Evolutionary conservation across 2,329 filamentous ascomycete genomes (phyloP).

Genomic region (Didymella exigua): DNA sequence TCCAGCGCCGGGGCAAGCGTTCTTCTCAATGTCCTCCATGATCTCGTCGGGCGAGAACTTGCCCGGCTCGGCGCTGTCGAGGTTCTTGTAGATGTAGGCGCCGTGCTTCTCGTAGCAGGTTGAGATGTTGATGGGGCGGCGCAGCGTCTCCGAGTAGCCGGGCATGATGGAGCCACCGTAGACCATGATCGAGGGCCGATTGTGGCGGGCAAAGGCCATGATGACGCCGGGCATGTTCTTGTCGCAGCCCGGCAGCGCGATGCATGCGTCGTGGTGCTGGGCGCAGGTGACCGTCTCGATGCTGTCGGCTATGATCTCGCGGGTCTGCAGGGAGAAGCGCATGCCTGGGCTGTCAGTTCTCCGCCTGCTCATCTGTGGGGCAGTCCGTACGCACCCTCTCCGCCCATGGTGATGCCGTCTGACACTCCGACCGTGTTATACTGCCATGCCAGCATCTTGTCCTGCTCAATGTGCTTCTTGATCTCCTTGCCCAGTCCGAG

Average conservation of each 20-base stretch:
- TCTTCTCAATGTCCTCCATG: constrained; percentile 78
- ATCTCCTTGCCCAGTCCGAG: constrained; percentile 86
- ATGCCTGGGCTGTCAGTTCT: constrained; percentile 65
- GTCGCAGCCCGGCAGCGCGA: constrained; percentile 91
- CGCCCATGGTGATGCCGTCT: constrained; percentile 94
- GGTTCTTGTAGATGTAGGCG: constrained; percentile 76
- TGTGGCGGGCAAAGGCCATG: constrained; percentile 90
- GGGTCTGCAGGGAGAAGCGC: constrained; percentile 88
- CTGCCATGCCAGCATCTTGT: constrained; percentile 92
- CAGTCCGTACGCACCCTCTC: constrained; percentile 65
- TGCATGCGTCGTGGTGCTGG: constrained; percentile 91
- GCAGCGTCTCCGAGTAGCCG: constrained; percentile 78
- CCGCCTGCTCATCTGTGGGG: too few species aligned
- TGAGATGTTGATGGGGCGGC: constrained; percentile 82
- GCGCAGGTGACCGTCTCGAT: constrained; percentile 93
- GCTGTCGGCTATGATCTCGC: constrained; percentile 92
- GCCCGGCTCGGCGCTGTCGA: constrained; percentile 71
- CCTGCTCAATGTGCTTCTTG: constrained; percentile 78
- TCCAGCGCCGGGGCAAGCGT: constrained; percentile 78
- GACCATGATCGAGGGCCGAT: constrained; percentile 91
- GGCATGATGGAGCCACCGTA: constrained; percentile 91
- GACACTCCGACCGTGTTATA: constrained; percentile 91
- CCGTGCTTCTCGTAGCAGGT: constrained; percentile 89
- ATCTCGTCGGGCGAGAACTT: constrained; percentile 77
- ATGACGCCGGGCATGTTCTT: constrained; percentile 97